These are phyloP conservation scores for Colletotrichum paranaense DNA, from an alignment of 2,329 filamentous ascomycete species.

Conservation along the genomic window DNA sequence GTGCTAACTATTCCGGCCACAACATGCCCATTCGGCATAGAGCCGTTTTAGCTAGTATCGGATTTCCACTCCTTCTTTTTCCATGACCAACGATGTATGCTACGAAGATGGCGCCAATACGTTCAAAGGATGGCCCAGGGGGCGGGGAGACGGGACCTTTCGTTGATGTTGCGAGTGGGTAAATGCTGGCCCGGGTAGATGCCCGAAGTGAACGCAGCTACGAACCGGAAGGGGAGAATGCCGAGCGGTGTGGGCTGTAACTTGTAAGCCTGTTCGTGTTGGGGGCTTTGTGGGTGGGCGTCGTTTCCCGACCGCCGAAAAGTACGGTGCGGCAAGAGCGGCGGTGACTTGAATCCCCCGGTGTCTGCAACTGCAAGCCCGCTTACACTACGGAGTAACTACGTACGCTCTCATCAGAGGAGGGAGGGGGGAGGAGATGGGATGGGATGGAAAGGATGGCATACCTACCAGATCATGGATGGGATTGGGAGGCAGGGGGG, in stretches of 20 bases:
- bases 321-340: slow-evolving; percentile 12
- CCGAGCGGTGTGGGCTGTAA: slow-evolving; percentile 10
- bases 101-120: neutral
- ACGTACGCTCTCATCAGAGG: neutral
- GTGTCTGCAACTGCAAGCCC: neutral
- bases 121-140: neutral
- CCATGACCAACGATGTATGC: neutral
- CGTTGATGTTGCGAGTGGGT: too few relatives aligned
- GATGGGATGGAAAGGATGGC: neutral
- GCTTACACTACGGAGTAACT: neutral
- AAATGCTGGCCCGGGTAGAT: neutral
- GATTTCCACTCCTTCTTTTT: neutral
- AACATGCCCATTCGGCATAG: neutral
- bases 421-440: neutral
- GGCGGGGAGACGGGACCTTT: too few relatives aligned
- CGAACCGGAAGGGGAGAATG: slow-evolving; percentile 8
- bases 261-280: too few relatives aligned
- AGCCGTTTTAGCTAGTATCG: neutral
- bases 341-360: slow-evolving; percentile 1
- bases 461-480: too few relatives aligned
- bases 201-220: slow-evolving; percentile 5
- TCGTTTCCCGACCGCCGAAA: neutral
- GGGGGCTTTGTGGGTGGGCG: too few relatives aligned
- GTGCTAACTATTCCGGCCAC: neutral
- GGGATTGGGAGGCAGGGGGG: too few relatives aligned